Percentiles rank a stretch among this genome's conserved stretches.
Conservation (phyloP, 2,329 filamentous ascomycete species). For the Colletotrichum sidae region DNA sequence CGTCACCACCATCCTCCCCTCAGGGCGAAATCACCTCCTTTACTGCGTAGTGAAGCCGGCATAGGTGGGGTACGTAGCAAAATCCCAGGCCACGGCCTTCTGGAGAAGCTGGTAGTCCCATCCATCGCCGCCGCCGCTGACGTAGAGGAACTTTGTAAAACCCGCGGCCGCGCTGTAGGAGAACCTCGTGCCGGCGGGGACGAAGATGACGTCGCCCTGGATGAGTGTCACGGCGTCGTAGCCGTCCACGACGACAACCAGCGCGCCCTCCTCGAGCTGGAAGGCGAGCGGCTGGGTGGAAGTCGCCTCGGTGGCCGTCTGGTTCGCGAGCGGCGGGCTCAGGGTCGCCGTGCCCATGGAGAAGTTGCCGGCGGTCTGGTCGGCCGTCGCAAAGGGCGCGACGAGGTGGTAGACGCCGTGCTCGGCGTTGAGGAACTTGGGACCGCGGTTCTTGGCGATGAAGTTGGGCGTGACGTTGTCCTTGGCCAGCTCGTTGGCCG, state of each 20-base stretch:
- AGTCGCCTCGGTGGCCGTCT: constrained; percentile 16
- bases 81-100: constrained; percentile 17
- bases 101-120: constrained; percentile 41
- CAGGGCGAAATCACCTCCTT: no score
- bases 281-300: constrained; percentile 36
- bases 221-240: constrained; percentile 40
- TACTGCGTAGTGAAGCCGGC: constrained; percentile 25
- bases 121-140: constrained; percentile 42
- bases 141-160: constrained; percentile 43
- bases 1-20: background rate
- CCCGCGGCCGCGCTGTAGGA: constrained; percentile 41
- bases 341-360: constrained; percentile 57
- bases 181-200: constrained; percentile 40
- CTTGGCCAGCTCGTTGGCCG: constrained; percentile 47
- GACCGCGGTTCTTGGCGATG: constrained; percentile 58
- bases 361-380: constrained; percentile 54
- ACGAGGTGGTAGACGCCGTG: constrained; percentile 54
- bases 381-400: constrained; percentile 54
- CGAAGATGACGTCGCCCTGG: constrained; percentile 44
- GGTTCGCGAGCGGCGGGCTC: constrained; percentile 23
- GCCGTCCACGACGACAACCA: constrained; percentile 40
- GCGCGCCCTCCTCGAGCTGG: constrained; percentile 44
- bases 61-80: constrained; percentile 22
- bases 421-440: constrained; percentile 55
- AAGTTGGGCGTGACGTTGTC: constrained; percentile 51